These are phyloP conservation scores for Discostella pseudostelligera DNA, from an alignment of 108 stramenopile species.

Conservation along the genomic window DNA sequence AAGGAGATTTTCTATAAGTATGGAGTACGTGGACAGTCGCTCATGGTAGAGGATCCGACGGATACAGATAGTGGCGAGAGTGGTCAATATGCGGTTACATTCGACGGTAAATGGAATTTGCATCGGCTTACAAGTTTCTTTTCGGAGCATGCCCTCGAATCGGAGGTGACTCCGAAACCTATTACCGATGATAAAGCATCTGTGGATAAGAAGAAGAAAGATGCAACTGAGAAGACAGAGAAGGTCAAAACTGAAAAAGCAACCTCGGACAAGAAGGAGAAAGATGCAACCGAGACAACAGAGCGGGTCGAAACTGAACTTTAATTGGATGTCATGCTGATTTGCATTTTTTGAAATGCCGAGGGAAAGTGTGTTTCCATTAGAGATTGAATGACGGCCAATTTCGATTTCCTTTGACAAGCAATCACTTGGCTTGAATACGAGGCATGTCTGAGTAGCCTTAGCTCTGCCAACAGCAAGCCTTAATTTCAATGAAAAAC, in stretches of 20 bases:
- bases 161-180: slow-evolving; percentile 29
- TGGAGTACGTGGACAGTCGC: slow-evolving; percentile 47
- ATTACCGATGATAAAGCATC: slow-evolving; percentile 7
- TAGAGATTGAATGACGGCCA: slow-evolving; percentile 27
- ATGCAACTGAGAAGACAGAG: slow-evolving; percentile 14
- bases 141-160: slow-evolving; percentile 45
- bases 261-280: slow-evolving; percentile 16
- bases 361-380: neutral
- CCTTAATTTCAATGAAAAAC: neutral
- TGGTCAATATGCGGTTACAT: slow-evolving; percentile 12
- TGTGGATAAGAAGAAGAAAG: slow-evolving; percentile 18
- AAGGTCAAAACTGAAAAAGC: slow-evolving; percentile 40
- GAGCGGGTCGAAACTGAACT: slow-evolving; percentile 40
- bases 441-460: neutral
- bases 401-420: slow-evolving; percentile 1
- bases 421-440: slow-evolving; percentile 18
- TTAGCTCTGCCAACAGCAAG: neutral
- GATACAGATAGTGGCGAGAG: neutral
- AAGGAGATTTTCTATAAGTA: slow-evolving; percentile 43
- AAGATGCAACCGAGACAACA: slow-evolving; percentile 11
- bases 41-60: slow-evolving; percentile 37
- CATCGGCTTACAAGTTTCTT: slow-evolving; percentile 60
- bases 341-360: neutral
- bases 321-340: slow-evolving; percentile 5
- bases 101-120: slow-evolving; percentile 47